A percentile compares a stretch with the other conserved stretches of the same genome.
Evolutionary conservation across 2,329 filamentous ascomycete genomes (phyloP).

Genomic region (Venturiaceae sp.): DNA sequence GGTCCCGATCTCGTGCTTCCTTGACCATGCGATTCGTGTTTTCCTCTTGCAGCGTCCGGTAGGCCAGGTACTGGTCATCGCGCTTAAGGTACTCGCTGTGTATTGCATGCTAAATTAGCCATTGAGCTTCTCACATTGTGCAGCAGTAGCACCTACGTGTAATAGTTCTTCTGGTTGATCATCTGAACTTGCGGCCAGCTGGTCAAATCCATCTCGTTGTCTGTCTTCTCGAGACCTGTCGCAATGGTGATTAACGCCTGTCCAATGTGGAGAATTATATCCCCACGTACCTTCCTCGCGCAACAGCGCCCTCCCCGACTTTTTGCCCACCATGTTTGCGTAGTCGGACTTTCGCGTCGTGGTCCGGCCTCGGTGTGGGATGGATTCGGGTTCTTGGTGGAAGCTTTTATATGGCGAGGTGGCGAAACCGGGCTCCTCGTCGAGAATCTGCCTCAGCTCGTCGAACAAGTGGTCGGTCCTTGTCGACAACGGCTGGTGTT

Average conservation of each 20-base stretch:
- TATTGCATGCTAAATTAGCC: background rate
- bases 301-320: conserved; percentile 52
- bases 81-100: conserved; percentile 91
- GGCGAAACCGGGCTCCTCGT: background rate
- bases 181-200: conserved; percentile 87
- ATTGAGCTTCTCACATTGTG: conserved; percentile 9
- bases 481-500: background rate
- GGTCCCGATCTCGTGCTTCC: conserved; percentile 77
- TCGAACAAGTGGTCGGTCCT: conserved; percentile 1
- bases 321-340: conserved; percentile 53
- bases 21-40: conserved; percentile 75
- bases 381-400: background rate
- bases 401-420: background rate
- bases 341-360: background rate
- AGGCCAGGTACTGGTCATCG: conserved; percentile 88
- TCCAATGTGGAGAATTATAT: background rate
- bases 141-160: conserved; percentile 56
- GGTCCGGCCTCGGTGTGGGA: background rate
- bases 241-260: conserved; percentile 22
- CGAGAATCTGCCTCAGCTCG: background rate
- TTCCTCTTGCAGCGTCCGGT: conserved; percentile 81
- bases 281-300: conserved; percentile 44
- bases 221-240: conserved; percentile 83
- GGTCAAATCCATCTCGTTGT: conserved; percentile 95
- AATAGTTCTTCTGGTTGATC: conserved; percentile 99